Base-by-base conservation (phyloP, 148 eudicot genomes). In the Salicornia ramosissima region DNA sequence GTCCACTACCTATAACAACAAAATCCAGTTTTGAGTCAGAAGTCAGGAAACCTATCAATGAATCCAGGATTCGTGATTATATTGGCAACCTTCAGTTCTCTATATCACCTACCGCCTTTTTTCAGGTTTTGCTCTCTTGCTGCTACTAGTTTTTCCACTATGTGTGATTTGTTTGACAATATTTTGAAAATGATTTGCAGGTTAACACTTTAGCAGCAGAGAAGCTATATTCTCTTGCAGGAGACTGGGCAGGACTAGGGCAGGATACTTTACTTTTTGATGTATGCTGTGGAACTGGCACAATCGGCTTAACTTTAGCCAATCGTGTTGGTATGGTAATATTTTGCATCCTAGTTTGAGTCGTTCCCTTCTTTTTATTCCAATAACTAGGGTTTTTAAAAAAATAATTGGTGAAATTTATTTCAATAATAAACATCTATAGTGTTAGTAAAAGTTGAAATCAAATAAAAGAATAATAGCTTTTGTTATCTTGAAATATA, bases 281-380 rank as follows among this genome's bases (percentile, higher is more conserved):
- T 88, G 78, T 92, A 63, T 92, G 98, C 75, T 92, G 98, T 74
- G 98, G 98, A 60, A 90, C 98, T 69, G 98, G 98, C 65, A 92
- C 98, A 16, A 92, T 92, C 73, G 98, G 98, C 72, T 87, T 92
- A 39, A 90, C 98, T 40, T 81, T 92, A 72, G 98, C 98, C 66
- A 83, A 85, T 71, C 93, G 82, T 85, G 98, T 92, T 82, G 98
- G 98, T 71, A 86, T 86, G 98, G 98, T 90, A 92, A 88, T 82
- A 74, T 72, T 75, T 11, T 31, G 61, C 34, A 55, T 46, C 61
- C 67, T 58, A 34, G 26, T 31, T 75, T 49, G 19, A 43, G 63
- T 30, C 26, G 31, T 64, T 62, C 14, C 14, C 54, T 43, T 63
- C 70, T 55, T 36, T 64, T 13, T 8, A 5, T 36, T 51, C 6